Percentiles rank a stretch among this genome's conserved stretches.
Evolutionary conservation across 106 monocot genomes (phyloP).

Genomic region (Dioscorea zingiberensis): DNA sequence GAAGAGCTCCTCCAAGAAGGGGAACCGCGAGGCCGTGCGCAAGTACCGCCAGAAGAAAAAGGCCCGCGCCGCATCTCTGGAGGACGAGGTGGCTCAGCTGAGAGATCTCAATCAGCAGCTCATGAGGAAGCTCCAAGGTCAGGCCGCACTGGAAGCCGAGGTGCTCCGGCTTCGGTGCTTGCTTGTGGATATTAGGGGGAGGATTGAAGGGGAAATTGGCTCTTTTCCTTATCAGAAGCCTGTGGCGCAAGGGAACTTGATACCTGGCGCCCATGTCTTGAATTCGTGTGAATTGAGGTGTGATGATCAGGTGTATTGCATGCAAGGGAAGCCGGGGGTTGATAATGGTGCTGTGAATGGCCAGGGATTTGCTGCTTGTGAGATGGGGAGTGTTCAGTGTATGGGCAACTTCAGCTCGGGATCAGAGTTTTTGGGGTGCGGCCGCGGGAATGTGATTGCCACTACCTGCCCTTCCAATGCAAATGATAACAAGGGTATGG

Average conservation of each 20-base stretch:
- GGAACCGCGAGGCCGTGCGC: conserved; percentile 73
- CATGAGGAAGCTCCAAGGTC: conserved; percentile 50
- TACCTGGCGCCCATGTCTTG: conserved; percentile 37
- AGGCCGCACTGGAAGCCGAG: conserved; percentile 66
- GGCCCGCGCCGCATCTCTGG: conserved; percentile 66
- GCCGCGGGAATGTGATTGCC: conserved; percentile 15
- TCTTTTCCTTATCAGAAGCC: conserved; percentile 78
- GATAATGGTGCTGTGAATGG: conserved; percentile 19
- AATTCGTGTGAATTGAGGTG: conserved; percentile 60
- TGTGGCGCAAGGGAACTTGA: conserved; percentile 8
- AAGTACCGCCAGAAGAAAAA: conserved; percentile 93
- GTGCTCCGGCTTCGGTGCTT: conserved; percentile 68
- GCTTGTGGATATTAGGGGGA: conserved; percentile 89
- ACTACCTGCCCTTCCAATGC: conserved; percentile 18
- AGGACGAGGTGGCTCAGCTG: conserved; percentile 73
- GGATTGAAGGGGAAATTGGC: conserved; percentile 91
- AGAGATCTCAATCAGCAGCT: conserved; percentile 61
- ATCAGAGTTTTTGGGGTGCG: conserved; percentile 31
- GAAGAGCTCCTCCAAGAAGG: conserved; percentile 47
- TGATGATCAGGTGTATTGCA: conserved; percentile 55
- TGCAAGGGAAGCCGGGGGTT: conserved; percentile 36
- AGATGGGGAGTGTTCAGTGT: conserved; percentile 46
- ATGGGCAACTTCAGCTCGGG: conserved; percentile 33
- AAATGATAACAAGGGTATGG: conserved; percentile 32
- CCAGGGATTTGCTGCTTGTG: conserved; percentile 49